phyloP scores from a whole-genome alignment of 2,329 filamentous ascomycete genomes.

The Monosporascus sp. region DNA sequence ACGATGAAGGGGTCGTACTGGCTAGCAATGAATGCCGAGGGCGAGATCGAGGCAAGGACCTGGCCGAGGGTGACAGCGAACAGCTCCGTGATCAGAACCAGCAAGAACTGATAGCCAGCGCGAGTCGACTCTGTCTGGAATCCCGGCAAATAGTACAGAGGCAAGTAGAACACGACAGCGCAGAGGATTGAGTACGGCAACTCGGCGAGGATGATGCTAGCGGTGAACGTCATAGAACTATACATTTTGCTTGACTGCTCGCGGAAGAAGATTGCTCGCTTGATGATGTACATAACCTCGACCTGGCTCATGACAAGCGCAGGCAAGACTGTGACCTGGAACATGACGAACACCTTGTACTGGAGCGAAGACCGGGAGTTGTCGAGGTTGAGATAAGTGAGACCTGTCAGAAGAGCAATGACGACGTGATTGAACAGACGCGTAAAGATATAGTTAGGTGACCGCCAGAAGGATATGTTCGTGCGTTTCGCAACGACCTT shows the following conservation, averaged over 20 bases:
- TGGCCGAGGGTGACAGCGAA: conserved; percentile 81
- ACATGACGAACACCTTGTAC: conserved; percentile 84
- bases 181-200: conserved; percentile 80
- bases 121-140: conserved; percentile 58
- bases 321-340: conserved; percentile 81
- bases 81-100: conserved; percentile 76
- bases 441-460: conserved; percentile 85
- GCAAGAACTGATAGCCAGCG: conserved; percentile 83
- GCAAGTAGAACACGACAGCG: conserved; percentile 75
- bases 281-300: conserved; percentile 77
- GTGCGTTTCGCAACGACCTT: conserved; percentile 68
- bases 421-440: conserved; percentile 79
- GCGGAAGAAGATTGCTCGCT: conserved; percentile 78
- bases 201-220: conserved; percentile 76
- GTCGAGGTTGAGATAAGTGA: conserved; percentile 75
- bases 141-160: conserved; percentile 79
- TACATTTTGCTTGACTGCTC: conserved; percentile 86
- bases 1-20: conserved; percentile 79
- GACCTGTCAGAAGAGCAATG: conserved; percentile 72
- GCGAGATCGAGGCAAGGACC: conserved; percentile 70
- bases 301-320: conserved; percentile 80
- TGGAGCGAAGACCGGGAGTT: conserved; percentile 72
- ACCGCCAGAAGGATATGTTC: conserved; percentile 77
- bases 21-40: conserved; percentile 71
- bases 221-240: conserved; percentile 70